Evolutionary conservation across 495 filamentous ascomycete genomes (phyloP), one percentile per base, ranked within the genome.

Genomic region (Parathielavia appendiculata): DNA sequence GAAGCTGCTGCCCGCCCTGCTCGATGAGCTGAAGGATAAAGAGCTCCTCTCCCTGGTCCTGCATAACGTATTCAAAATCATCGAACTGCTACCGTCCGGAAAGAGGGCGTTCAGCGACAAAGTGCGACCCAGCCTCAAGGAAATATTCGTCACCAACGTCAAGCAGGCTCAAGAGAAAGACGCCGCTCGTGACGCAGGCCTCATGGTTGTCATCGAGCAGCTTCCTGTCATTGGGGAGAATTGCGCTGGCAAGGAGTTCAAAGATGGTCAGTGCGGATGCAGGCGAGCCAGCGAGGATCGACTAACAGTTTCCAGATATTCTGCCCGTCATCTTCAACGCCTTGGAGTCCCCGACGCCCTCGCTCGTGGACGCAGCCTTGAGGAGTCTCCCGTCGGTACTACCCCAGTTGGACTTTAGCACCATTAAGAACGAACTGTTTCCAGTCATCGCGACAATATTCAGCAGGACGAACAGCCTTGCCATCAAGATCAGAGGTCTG

Each of bases 361-460:
- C 86, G 9, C 73, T 97, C 17, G 89, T 95, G 3, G 93, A 97
- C 75, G 88, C 86, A 14, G 82, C 90, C 11, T 76, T 97, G 19
- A 80, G 86, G 51, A 85, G 83, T 19, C 74, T 98, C 12, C 84
- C 88, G 17, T 73, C 78, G 1, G 78, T 97, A 32, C 74, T 97
- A 30, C 85, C 89, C 0, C 83, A 90, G 17, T 81, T 97, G 12
- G 93, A 98, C 66, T 97, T 97, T 63, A 92, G 86, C 51, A 97
- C 93, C 3, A 88, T 96, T 60, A 97, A 97, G 68, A 90, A 92
- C 64, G 92, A 97, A 35, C 78, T 98, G 0, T 98, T 98, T 66
- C 93, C 93, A 0, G 83, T 92, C 14, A 85, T 98, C 61, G 88
- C 93, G 6, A 74, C 78, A 11, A 91, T 96, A 1, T 98, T 98